Percentiles rank a stretch among this genome's conserved stretches.
Evolutionary conservation across 1,284 basidiomycete genomes (phyloP).

Genomic region (Leccinum huronense): DNA sequence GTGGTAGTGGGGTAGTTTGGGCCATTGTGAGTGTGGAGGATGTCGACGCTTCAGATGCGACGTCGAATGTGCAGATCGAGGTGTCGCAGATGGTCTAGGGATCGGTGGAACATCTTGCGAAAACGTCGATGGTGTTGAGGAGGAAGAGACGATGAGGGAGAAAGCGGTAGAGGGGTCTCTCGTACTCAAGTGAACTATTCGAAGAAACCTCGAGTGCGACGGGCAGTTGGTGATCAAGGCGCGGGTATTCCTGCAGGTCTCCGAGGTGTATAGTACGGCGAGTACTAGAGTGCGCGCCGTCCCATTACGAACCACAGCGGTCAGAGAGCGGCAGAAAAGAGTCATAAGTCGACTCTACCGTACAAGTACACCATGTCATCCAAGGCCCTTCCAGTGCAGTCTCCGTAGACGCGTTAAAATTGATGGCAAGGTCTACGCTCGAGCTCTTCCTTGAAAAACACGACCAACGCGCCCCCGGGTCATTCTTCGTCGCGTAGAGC

Average conservation of each 20-base stretch:
- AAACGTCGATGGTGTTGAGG: neutral
- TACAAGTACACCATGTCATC: too few relatives aligned
- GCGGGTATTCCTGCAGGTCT: conserved; percentile 27
- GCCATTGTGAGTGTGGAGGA: too few relatives aligned
- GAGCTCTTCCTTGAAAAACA: too few relatives aligned
- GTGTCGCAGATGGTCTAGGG: neutral
- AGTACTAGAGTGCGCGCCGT: conserved; percentile 9
- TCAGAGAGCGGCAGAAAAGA: conserved; percentile 1
- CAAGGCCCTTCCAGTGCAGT: too few relatives aligned
- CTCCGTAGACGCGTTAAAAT: too few relatives aligned
- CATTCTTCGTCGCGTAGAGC: conserved; percentile 11
- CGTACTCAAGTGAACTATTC: conserved; percentile 25
- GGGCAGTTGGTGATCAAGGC: conserved; percentile 15
- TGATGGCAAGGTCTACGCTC: too few relatives aligned
- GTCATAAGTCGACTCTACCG: too few relatives aligned
- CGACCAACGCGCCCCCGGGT: too few relatives aligned
- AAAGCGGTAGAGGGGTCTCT: conserved; percentile 2
- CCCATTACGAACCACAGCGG: conserved; percentile 4
- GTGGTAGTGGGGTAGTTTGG: conserved; percentile 8
- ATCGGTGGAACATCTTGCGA: conserved; percentile 8
- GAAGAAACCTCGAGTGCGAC: conserved; percentile 29
- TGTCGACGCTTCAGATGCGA: conserved; percentile 6
- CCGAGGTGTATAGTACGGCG: conserved; percentile 15
- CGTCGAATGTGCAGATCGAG: conserved; percentile 12
- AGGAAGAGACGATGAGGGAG: neutral